These are phyloP conservation scores for Sodiomyces alkalinus DNA, from an alignment of 2,329 filamentous ascomycete genomes.

Conservation along the genomic window DNA sequence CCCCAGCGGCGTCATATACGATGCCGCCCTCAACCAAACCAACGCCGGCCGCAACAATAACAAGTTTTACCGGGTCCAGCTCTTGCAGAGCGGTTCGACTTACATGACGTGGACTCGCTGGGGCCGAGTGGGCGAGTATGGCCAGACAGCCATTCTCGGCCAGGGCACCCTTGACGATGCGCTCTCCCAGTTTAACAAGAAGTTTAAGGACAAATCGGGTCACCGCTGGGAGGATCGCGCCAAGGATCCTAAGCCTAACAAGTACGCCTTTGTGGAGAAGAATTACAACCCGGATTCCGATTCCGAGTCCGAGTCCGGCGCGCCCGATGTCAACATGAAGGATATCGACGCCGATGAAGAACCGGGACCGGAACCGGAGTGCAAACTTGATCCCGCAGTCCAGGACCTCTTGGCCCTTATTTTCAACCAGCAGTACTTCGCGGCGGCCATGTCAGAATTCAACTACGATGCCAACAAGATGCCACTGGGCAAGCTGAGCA, in stretches of 20 bases:
- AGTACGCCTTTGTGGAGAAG: constrained; percentile 70
- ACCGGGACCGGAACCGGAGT: constrained; percentile 17
- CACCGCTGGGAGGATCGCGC: constrained; percentile 37
- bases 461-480: constrained; percentile 66
- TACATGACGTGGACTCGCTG: constrained; percentile 61
- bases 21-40: constrained; percentile 68
- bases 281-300: constrained; percentile 58
- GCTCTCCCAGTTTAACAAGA: constrained; percentile 37
- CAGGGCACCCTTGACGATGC: constrained; percentile 26
- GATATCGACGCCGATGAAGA: constrained; percentile 19
- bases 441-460: constrained; percentile 46
- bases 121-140: constrained; percentile 57
- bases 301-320: constrained; percentile 30
- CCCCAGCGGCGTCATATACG: constrained; percentile 51
- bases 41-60: constrained; percentile 61
- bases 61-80: constrained; percentile 66
- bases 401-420: constrained; percentile 66
- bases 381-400: constrained; percentile 41
- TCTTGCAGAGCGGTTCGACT: constrained; percentile 4
- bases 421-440: constrained; percentile 64
- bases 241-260: constrained; percentile 42
- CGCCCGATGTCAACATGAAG: constrained; percentile 11
- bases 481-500: constrained; percentile 72
- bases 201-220: constrained; percentile 49
- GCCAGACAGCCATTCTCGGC: constrained; percentile 30